These are phyloP conservation scores for Saturnispora kantuleensis DNA, from an alignment of 805 yeast species.

Conservation along the genomic window DNA sequence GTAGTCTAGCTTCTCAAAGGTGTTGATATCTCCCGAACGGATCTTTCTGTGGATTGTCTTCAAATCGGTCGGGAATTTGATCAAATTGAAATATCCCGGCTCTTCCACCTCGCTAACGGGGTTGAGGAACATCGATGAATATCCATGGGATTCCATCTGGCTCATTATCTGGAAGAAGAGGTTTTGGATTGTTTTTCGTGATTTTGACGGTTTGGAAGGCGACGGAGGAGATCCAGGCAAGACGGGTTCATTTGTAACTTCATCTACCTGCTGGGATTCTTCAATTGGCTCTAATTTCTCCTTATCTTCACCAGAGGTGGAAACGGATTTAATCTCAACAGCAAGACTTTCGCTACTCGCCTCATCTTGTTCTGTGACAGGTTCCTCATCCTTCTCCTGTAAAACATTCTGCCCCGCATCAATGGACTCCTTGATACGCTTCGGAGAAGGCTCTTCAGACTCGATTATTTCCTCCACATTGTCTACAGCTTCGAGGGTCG, in stretches of 20 bases:
- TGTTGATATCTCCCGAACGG: slow-evolving; percentile 46
- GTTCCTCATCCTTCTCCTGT: not conserved
- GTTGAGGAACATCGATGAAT: slow-evolving; percentile 61
- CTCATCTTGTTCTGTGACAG: slow-evolving; percentile 1
- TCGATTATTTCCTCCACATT: not conserved
- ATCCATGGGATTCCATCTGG: slow-evolving; percentile 59
- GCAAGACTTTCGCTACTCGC: no score
- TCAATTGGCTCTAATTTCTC: no score
- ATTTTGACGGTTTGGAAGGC: not conserved
- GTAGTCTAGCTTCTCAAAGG: slow-evolving; percentile 45
- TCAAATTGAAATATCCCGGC: slow-evolving; percentile 53
- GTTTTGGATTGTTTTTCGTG: slow-evolving; percentile 44
- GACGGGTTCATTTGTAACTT: slow-evolving; percentile 1
- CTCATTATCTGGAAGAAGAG: slow-evolving; percentile 52
- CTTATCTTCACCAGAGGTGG: no score
- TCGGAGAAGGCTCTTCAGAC: not conserved
- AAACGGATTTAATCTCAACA: no score
- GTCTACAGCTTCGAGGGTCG: not conserved
- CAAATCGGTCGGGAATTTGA: slow-evolving; percentile 58
- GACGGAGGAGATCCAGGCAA: not conserved
- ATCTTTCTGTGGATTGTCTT: slow-evolving; percentile 51
- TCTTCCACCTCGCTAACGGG: slow-evolving; percentile 64
- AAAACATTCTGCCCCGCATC: no score
- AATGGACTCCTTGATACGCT: not conserved
- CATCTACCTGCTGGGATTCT: not conserved